Evolutionary conservation across 169 alveolate genomes (phyloP), one percentile per base, ranked within the genome.

Genomic region (Eimeria maxima): DNA sequence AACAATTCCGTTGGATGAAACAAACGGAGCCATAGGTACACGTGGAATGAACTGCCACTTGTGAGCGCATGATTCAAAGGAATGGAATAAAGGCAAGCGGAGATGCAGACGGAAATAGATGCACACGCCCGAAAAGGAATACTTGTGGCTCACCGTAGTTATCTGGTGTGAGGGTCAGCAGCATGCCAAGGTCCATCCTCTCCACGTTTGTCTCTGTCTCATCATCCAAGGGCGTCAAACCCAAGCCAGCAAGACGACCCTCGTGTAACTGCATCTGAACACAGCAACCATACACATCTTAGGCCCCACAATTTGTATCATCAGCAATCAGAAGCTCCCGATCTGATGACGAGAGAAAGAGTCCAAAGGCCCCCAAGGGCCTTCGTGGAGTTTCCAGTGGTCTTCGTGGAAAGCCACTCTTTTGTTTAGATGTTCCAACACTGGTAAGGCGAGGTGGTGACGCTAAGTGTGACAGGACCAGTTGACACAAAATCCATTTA

Each of bases 191-290:
- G n/a, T 83, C 91, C 5, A 83, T 55, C 50, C 76, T 47, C 57
- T 55, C 10, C 50, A 55, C 16, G 60, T 53, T 20, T 55, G 55
- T 27, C 55, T 83, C 55, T 24, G 76, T 55, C 55, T 83, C 91
- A 27, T 83, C 91, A 55, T 83, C 91, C 29, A 83, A 42, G n/a
- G 91, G 91, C 53, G 91, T 83, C 91, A 55, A 55, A 24, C 91
- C 91, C 55, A 83, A 67, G 6, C 91, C 91, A n/a, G 91, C 91
- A 13, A 83, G 91, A 14, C 71, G 71, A 55, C 91, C 91, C 74
- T 83, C 91, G 22, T 42, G 71, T 33, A 83, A 2, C 73, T 55
- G 91, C 74, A 83, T 83, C 91, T 83, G 74, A 55, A 11, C 91
- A 47, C 91, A 83, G 27, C 91, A 13, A 24, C 29, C 53, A 47